Conservation (phyloP, 2,329 filamentous ascomycete genomes). For the Emmonsiellopsis sp. region DNA sequence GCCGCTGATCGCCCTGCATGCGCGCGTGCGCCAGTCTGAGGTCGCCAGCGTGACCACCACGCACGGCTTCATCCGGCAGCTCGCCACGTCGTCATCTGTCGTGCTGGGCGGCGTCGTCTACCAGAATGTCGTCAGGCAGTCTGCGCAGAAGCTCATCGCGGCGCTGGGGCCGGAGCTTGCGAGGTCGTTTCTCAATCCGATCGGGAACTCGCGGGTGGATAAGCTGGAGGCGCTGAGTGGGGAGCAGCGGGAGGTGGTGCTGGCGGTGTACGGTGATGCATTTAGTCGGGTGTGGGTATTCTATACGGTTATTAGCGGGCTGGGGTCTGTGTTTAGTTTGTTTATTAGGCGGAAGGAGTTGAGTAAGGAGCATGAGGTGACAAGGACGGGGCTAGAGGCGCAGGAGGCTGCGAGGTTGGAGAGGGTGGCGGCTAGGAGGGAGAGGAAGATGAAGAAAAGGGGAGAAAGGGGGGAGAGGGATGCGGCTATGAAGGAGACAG, state of each 20-base stretch:
- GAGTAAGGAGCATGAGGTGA: constrained; percentile 32
- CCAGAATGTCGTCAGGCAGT: constrained; percentile 26
- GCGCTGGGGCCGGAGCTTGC: constrained; percentile 11
- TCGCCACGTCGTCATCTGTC: constrained; percentile 48
- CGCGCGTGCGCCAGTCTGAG: constrained; percentile 49
- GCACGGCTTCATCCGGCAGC: constrained; percentile 50
- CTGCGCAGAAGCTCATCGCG: constrained; percentile 4
- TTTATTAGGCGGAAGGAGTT: constrained; percentile 31
- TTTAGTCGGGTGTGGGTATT: constrained; percentile 44
- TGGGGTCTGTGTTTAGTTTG: constrained; percentile 30
- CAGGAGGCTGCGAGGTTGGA: constrained; percentile 35
- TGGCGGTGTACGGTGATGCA: constrained; percentile 32
- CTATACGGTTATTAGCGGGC: constrained; percentile 29
- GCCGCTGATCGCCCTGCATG: constrained; percentile 55
- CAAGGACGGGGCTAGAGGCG: constrained; percentile 36
- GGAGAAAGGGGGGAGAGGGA: not conserved
- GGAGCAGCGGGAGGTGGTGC: constrained; percentile 23
- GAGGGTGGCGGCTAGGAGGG: constrained; percentile 6
- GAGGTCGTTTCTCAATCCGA: constrained; percentile 6
- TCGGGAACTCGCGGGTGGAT: constrained; percentile 23
- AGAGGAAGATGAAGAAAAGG: constrained; percentile 1
- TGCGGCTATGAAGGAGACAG: not conserved
- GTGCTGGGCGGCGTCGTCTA: constrained; percentile 48
- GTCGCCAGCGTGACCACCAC: constrained; percentile 55
- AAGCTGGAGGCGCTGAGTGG: constrained; percentile 23